phyloP scores from a whole-genome alignment of 257 asterid species.

The Thymus quinquecostatus region DNA sequence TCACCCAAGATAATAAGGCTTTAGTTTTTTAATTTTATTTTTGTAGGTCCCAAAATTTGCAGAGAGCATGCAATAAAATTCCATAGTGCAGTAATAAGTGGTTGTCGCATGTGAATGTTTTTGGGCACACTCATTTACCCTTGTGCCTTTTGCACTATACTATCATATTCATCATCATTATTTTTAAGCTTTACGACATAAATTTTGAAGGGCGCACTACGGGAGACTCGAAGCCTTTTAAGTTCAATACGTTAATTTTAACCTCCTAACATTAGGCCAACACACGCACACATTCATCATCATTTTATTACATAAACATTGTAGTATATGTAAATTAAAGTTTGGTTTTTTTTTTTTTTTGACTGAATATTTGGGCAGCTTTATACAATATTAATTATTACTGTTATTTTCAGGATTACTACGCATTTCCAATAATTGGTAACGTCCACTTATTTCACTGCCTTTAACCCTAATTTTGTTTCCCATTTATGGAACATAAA shows the following conservation, averaged over 20 bases:
- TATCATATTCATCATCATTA: neutral
- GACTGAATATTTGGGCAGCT: conserved; percentile 6
- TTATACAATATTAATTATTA: conserved; percentile 10
- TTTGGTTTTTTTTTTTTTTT: conserved; percentile 13
- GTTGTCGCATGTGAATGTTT: conserved; percentile 56
- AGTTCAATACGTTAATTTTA: too few species aligned
- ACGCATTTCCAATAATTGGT: conserved; percentile 21
- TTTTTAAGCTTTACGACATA: too few species aligned
- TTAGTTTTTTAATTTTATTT: too few species aligned
- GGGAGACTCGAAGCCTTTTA: too few species aligned
- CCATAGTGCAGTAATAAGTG: conserved; percentile 40
- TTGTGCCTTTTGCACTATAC: conserved; percentile 17
- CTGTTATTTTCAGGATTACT: conserved; percentile 31
- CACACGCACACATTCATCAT: neutral
- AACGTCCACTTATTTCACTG: conserved; percentile 28
- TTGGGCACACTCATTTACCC: conserved; percentile 32
- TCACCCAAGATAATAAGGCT: neutral
- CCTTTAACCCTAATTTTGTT: conserved; percentile 28
- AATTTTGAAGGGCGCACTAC: too few species aligned
- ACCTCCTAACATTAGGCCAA: too few species aligned
- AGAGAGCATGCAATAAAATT: conserved; percentile 25
- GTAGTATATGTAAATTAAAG: neutral
- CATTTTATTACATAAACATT: neutral
- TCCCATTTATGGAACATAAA: conserved; percentile 32
- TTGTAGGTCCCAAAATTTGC: conserved; percentile 26